phyloP scores from a whole-genome alignment of 106 monocot species.

The Dendrobium catenatum region DNA sequence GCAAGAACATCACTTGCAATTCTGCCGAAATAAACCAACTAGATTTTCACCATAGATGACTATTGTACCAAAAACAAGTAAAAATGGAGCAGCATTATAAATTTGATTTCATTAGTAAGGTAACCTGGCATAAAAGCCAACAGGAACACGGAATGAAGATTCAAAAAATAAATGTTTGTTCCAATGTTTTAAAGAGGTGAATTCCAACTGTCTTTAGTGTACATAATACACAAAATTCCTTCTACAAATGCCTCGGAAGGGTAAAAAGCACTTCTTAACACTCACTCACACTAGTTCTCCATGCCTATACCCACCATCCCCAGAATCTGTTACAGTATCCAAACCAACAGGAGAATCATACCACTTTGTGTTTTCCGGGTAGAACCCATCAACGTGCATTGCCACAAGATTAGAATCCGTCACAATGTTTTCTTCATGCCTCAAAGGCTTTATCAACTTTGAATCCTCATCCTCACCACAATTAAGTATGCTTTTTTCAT shows the following conservation, averaged over 20 bases:
- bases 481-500: conserved; percentile 78
- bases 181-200: conserved; percentile 16
- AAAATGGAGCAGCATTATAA: not conserved
- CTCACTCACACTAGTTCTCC: conserved; percentile 27
- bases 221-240: conserved; percentile 43
- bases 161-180: conserved; percentile 11
- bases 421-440: conserved; percentile 53
- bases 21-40: not conserved
- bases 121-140: conserved; percentile 21
- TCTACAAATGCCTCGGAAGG: not conserved
- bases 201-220: conserved; percentile 26
- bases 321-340: conserved; percentile 46
- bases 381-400: conserved; percentile 82
- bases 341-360: conserved; percentile 56
- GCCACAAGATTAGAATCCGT: conserved; percentile 55
- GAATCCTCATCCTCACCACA: conserved; percentile 67
- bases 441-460: conserved; percentile 71
- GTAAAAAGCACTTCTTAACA: not conserved
- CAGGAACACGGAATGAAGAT: conserved; percentile 9
- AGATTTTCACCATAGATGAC: not conserved
- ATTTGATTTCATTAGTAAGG: not conserved
- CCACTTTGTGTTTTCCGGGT: conserved; percentile 51
- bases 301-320: conserved; percentile 34
- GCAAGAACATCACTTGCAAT: not conserved
- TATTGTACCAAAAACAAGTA: not conserved